Evolutionary conservation across 306 rosid genomes (phyloP), one percentile per base, ranked within the genome.

Genomic region (Cucumis hystrix): DNA sequence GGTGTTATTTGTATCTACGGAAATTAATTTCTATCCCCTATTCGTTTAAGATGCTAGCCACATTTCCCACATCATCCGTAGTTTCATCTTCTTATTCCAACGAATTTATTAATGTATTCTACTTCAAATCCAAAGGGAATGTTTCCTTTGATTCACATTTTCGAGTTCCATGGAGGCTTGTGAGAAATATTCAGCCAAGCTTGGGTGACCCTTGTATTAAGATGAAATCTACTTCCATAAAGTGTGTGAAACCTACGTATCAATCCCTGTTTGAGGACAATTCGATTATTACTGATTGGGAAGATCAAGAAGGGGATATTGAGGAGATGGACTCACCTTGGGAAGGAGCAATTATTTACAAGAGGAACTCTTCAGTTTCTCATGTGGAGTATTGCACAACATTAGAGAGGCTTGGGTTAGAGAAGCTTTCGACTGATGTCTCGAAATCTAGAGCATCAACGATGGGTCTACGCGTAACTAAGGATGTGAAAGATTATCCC

Each of bases 351-450:
- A 82, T 94, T 76, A 76, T 88, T 60, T 94, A 90, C 88, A 90
- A 89, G 89, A 87, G 97, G 80, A 90, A 86, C 40, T 49, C 96
- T 0, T 84, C 89, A 1, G 62, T 82, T 75, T 75, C 85, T 30
- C 98, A 94, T 73, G 28, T 90, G 63, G 98, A 94, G 77, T 94
- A 90, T 58, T 94, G 98, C 86, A 92, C 97, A 59, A 92, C 98
- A 79, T 87, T 94, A 81, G 98, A 94, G 90, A 90, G 97, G 74
- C 87, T 94, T 79, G 98, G 96, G 37, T 80, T 95, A 33, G 96
- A 85, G 79, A 83, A 66, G 4, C 88, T 90, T 81, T 92, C 98
- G 7, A 86, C 90, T 57, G 89, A 87, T 68, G 78, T 88, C 25
- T 89, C 96, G 1, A 95, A 90, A 84, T 79, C 86, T 51, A 86